Conservation (phyloP, 2,329 filamentous ascomycete species). For the Pseudogymnoascus sp. region DNA sequence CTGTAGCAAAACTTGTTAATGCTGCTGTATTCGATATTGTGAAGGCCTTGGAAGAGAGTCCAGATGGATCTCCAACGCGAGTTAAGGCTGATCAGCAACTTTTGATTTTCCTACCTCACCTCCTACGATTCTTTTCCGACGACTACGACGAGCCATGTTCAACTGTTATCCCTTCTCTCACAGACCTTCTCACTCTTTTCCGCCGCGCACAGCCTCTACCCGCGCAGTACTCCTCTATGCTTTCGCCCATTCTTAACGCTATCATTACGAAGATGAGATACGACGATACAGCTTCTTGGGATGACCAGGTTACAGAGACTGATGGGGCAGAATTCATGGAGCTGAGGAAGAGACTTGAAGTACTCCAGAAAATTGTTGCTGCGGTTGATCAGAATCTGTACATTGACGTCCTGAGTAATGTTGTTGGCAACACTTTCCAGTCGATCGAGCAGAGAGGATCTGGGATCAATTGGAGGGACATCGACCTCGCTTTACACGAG, state of each 20-base stretch:
- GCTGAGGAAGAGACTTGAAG: conserved; percentile 78
- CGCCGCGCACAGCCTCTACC: conserved; percentile 72
- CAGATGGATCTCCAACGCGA: conserved; percentile 55
- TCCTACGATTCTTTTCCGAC: conserved; percentile 92
- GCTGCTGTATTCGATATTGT: conserved; percentile 81
- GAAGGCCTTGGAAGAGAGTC: conserved; percentile 66
- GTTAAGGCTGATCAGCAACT: conserved; percentile 74
- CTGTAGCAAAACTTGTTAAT: conserved; percentile 92
- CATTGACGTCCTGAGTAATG: conserved; percentile 76
- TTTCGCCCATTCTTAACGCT: conserved; percentile 81
- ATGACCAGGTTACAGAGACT: conserved; percentile 86
- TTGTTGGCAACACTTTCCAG: conserved; percentile 82
- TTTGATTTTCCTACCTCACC: conserved; percentile 74
- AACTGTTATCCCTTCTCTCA: conserved; percentile 86
- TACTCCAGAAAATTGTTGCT: conserved; percentile 86
- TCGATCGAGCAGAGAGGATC: conserved; percentile 66
- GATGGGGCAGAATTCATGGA: conserved; percentile 98
- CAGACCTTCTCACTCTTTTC: conserved; percentile 84
- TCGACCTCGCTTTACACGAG: conserved; percentile 88
- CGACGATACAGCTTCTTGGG: conserved; percentile 90
- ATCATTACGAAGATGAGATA: conserved; percentile 96
- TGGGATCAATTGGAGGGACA: conserved; percentile 85
- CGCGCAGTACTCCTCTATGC: conserved; percentile 68
- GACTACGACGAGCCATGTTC: conserved; percentile 98
- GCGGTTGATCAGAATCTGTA: conserved; percentile 83